Evolutionary conservation across 768 basidiomycete genomes (phyloP).

Genomic region (Roridomyces roridus): DNA sequence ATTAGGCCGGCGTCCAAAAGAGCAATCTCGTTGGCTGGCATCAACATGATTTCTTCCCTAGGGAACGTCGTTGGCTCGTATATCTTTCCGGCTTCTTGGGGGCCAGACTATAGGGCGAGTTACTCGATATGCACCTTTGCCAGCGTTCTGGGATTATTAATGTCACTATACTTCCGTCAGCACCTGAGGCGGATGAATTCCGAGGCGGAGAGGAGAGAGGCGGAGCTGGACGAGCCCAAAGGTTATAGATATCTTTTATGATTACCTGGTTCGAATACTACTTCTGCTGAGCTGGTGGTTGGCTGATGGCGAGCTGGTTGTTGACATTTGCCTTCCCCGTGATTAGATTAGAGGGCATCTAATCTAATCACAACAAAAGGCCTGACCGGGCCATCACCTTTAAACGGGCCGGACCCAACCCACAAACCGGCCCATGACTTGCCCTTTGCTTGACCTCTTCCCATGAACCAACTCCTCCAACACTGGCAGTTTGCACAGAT

Average conservation of each 20-base stretch:
- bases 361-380: too few relatives aligned
- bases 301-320: too few relatives aligned
- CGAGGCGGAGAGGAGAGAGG: conserved; percentile 45
- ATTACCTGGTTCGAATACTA: too few relatives aligned
- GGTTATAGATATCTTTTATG: conserved; percentile 57
- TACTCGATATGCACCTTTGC: conserved; percentile 76
- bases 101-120: conserved; percentile 70
- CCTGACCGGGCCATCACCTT: too few relatives aligned
- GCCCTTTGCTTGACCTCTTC: too few relatives aligned
- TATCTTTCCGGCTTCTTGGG: conserved; percentile 70
- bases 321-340: too few relatives aligned
- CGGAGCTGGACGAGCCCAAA: conserved; percentile 36
- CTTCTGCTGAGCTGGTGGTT: too few relatives aligned
- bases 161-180: conserved; percentile 56
- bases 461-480: conserved; percentile 32
- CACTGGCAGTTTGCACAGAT: conserved; percentile 76
- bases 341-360: too few relatives aligned
- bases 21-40: conserved; percentile 83
- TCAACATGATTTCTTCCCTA: conserved; percentile 82
- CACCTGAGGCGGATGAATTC: conserved; percentile 50
- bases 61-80: conserved; percentile 87
- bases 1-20: conserved; percentile 83
- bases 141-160: conserved; percentile 53
- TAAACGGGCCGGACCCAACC: too few relatives aligned
- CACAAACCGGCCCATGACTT: too few relatives aligned